Conservation (phyloP, 2,329 filamentous ascomycete genomes). For the Colletotrichum phormii region DNA sequence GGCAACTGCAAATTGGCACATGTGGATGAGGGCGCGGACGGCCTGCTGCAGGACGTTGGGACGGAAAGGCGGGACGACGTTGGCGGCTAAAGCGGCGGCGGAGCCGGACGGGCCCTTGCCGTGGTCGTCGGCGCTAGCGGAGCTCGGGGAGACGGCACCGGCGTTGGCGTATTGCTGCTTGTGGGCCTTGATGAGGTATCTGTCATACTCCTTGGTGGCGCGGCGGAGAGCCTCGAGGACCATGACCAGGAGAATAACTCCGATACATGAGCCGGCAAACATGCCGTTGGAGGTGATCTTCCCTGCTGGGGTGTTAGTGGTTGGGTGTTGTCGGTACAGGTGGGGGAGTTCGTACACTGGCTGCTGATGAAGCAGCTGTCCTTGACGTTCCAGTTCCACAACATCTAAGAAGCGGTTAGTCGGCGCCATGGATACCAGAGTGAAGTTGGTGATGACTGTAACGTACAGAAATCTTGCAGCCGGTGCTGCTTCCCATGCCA, state of each 20-base stretch:
- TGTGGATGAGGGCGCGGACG: slow-evolving; percentile 74
- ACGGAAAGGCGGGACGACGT: slow-evolving; percentile 53
- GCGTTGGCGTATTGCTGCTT: slow-evolving; percentile 39
- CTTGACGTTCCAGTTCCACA: slow-evolving; percentile 83
- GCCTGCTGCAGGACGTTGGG: slow-evolving; percentile 75
- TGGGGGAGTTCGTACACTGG: not conserved
- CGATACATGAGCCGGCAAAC: slow-evolving; percentile 86
- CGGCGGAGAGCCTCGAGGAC: slow-evolving; percentile 79
- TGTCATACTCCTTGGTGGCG: slow-evolving; percentile 77
- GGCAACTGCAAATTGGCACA: slow-evolving; percentile 77
- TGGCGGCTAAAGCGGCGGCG: not conserved
- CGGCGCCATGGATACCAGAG: not conserved
- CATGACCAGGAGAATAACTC: slow-evolving; percentile 79
- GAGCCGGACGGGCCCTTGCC: slow-evolving; percentile 4
- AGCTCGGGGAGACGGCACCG: slow-evolving; percentile 32
- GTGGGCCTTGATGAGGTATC: slow-evolving; percentile 68
- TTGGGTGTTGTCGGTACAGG: not conserved
- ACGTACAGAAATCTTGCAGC: slow-evolving; percentile 57
- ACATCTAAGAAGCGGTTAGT: slow-evolving; percentile 65
- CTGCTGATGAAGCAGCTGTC: slow-evolving; percentile 78
- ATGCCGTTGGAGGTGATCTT: slow-evolving; percentile 73
- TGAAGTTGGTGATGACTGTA: slow-evolving; percentile 22
- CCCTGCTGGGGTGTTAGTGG: not conserved
- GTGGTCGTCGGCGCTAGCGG: slow-evolving; percentile 11
- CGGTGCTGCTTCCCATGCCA: slow-evolving; percentile 40